These are phyloP conservation scores for Pichia deserticola DNA, from an alignment of 805 yeast species.

Conservation along the genomic window DNA sequence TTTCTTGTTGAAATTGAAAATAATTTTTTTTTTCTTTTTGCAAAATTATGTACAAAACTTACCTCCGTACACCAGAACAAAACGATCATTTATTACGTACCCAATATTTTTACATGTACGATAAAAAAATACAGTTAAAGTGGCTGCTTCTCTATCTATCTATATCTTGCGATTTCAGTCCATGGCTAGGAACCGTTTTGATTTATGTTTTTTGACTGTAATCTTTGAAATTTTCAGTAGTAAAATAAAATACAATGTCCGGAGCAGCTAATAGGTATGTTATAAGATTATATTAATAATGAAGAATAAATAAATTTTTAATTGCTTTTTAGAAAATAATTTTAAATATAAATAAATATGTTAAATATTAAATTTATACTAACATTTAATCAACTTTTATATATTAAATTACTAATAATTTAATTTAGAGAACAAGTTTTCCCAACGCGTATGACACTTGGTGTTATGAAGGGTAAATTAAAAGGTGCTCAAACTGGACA, in stretches of 20 bases:
- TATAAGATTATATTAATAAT: too few species aligned
- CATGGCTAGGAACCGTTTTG: too few species aligned
- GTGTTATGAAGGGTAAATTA: constrained; percentile 88
- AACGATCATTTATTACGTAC: too few species aligned
- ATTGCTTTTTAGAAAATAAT: too few species aligned
- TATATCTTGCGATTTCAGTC: too few species aligned
- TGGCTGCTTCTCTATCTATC: constrained; percentile 1
- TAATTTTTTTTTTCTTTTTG: too few species aligned
- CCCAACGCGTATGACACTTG: constrained; percentile 96
- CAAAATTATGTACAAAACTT: not conserved
- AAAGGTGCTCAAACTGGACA: constrained; percentile 98
- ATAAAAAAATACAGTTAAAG: not conserved
- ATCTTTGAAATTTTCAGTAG: not conserved
- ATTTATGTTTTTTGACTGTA: too few species aligned
- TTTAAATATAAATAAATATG: too few species aligned
- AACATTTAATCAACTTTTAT: not conserved
- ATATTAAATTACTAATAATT: not conserved
- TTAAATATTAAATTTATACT: not conserved
- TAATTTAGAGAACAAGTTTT: constrained; percentile 85
- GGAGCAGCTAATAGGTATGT: constrained; percentile 24
- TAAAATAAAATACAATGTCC: constrained; percentile 14
- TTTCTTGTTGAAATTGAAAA: too few species aligned
- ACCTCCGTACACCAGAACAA: not conserved
- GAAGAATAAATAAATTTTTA: too few species aligned
- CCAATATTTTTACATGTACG: not conserved